A percentile compares a stretch with the other conserved stretches of the same genome.
Evolutionary conservation across 805 yeast species (phyloP).

Genomic region (Metschnikowia koreensis): DNA sequence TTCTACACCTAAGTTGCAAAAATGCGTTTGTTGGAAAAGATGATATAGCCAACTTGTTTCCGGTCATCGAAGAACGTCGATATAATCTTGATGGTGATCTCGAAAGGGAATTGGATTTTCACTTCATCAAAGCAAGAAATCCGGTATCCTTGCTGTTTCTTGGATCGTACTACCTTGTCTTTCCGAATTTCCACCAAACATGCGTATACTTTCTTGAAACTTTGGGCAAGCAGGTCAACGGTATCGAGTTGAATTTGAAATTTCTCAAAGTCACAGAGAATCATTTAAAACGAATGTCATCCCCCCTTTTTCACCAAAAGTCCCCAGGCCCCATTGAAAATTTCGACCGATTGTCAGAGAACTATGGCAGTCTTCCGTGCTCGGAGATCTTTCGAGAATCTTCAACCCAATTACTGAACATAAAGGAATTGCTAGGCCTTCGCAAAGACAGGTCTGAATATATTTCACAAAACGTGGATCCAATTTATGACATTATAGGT

Average conservation of each 20-base stretch:
- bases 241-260: conserved; percentile 44
- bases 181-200: conserved; percentile 48
- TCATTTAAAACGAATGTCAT: conserved; percentile 27
- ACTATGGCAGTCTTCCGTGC: conserved; percentile 3
- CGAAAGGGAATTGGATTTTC: conserved; percentile 29
- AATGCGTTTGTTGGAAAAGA: conserved; percentile 35
- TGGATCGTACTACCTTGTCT: conserved; percentile 54
- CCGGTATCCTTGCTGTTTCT: conserved; percentile 43
- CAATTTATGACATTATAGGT: conserved; percentile 16
- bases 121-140: conserved; percentile 50
- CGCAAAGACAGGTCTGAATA: conserved; percentile 10
- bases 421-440: neutral
- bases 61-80: conserved; percentile 31
- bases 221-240: conserved; percentile 47
- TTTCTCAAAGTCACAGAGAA: conserved; percentile 38
- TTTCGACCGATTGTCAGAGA: conserved; percentile 3
- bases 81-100: conserved; percentile 24
- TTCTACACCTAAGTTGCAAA: conserved; percentile 38
- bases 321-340: conserved; percentile 6
- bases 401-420: conserved; percentile 3
- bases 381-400: conserved; percentile 9
- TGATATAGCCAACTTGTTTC: conserved; percentile 43
- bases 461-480: conserved; percentile 10
- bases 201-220: conserved; percentile 53
- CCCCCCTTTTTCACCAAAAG: conserved; percentile 24